A percentile compares a stretch with the other conserved stretches of the same genome.
Evolutionary conservation across 208 protist species (phyloP).

Genomic region (Trypanosoma lewisi): DNA sequence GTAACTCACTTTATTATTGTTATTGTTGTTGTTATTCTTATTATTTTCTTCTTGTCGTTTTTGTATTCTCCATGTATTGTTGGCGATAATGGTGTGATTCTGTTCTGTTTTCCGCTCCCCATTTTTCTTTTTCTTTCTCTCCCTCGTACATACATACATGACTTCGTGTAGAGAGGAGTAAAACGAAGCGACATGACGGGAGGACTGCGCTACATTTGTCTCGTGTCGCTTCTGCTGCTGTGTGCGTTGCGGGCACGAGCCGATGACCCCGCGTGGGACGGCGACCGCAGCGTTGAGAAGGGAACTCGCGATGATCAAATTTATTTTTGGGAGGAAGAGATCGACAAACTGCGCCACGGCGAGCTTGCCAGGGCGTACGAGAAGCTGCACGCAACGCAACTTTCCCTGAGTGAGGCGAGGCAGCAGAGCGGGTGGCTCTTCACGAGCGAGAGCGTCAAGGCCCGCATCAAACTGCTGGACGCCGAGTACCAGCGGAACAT

Average conservation of each 20-base stretch:
- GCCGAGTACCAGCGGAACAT: slow-evolving; percentile 52
- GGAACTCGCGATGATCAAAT: slow-evolving; percentile 62
- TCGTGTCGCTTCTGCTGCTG: slow-evolving; percentile 8
- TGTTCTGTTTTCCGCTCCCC: not conserved
- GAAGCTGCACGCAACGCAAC: slow-evolving; percentile 40
- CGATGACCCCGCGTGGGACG: slow-evolving; percentile 11
- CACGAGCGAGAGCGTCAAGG: slow-evolving; percentile 51
- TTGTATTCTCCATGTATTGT: not conserved
- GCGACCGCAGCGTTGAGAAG: slow-evolving; percentile 30
- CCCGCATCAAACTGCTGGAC: slow-evolving; percentile 71
- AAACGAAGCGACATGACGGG: not conserved
- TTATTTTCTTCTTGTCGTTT: not conserved
- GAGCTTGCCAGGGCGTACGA: slow-evolving; percentile 34
- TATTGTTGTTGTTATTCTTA: not conserved
- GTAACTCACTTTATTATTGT: not conserved
- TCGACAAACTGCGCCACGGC: slow-evolving; percentile 34
- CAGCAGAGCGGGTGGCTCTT: slow-evolving; percentile 68
- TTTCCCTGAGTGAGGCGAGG: slow-evolving; percentile 46
- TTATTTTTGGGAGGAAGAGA: slow-evolving; percentile 56
- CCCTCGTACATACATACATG: not conserved
- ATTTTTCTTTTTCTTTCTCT: not conserved
- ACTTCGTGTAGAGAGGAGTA: not conserved
- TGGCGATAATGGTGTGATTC: not conserved
- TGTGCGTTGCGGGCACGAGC: slow-evolving; percentile 5
- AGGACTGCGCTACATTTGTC: not conserved